A percentile compares a stretch with the other conserved stretches of the same genome.
phyloP scores from a whole-genome alignment of 2,329 filamentous ascomycete species.

The Biscogniauxia sp. region DNA sequence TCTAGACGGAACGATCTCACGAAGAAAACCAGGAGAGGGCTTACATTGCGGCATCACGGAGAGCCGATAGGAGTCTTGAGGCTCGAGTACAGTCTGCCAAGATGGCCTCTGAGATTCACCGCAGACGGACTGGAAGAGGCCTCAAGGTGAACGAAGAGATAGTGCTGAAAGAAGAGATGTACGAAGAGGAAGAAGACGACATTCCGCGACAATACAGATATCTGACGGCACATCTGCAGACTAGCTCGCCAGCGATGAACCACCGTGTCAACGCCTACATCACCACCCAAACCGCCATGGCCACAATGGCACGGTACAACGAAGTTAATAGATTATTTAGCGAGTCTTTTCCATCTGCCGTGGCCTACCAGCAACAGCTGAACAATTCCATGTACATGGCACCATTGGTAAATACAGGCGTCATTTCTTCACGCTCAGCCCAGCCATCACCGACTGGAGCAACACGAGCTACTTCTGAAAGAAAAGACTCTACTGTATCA shows the following conservation, averaged over 20 bases:
- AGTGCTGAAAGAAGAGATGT: constrained; percentile 91
- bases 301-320: constrained; percentile 41
- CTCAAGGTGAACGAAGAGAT: constrained; percentile 82
- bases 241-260: constrained; percentile 59
- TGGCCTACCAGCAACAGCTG: constrained; percentile 31
- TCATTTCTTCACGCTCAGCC: constrained; percentile 8
- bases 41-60: constrained; percentile 86
- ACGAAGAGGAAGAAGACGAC: constrained; percentile 90
- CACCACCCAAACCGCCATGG: constrained; percentile 43
- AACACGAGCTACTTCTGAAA: constrained; percentile 15
- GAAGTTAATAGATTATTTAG: constrained; percentile 48
- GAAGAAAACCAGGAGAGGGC: constrained; percentile 84
- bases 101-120: constrained; percentile 88
- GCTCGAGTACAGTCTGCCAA: constrained; percentile 84
- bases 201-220: constrained; percentile 64
- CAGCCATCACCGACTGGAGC: constrained; percentile 16
- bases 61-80: constrained; percentile 83
- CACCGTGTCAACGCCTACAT: constrained; percentile 53
- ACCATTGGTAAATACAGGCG: constrained; percentile 22
- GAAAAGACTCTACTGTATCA: constrained; percentile 13
- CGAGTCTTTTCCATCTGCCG: constrained; percentile 43
- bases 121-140: constrained; percentile 77
- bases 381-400: constrained; percentile 29
- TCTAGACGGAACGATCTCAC: constrained; percentile 69
- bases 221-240: constrained; percentile 61